Base-by-base conservation (phyloP, 192 early-diverging fungal species). In the Podila minutissima region DNA sequence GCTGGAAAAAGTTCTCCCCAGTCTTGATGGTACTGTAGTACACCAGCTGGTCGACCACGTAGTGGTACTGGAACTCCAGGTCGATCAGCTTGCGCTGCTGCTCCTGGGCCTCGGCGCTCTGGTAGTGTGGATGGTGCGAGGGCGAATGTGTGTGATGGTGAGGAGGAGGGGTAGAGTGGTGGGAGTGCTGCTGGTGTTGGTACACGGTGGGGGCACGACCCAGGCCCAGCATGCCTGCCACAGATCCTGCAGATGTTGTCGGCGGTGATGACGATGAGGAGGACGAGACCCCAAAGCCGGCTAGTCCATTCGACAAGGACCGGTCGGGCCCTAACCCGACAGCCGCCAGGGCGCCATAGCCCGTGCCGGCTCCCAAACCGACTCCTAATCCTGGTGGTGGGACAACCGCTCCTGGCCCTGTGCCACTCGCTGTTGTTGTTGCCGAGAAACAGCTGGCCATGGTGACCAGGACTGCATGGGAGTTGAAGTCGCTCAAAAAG, bases 21-120 rank as follows among this genome's bases (percentile, higher is more conserved):
- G 90, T 92, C 66, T 94, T 92, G 48, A 91, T 88, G 2, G 94
- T 94, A n/a, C 89, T 90, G 82, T 89, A 93, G 53, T 92, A 90
- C 32, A 93, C 87, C 20, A 95, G 76, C 69, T 95, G 89, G 79
- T 95, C 92, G 3, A 94, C 90, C 62, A 95, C 88, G 69, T 92
- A 93, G 31, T 86, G 74, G 69, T 92, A 94, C 53, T 87, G 78
- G 62, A 94, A 92, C 53, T 88, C 89, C 11, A 90, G 59, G 26
- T 94, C 92, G 50, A 76, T 79, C 61, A 88, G 58, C 64, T 83
- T 86, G 26, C 74, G 71, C 58, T 86, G 82, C 17, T 70, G 58
- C 20, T 82, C 79, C 61, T 83, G 76, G 46, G 66, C 70, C 46
- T 81, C 77, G 1, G 62, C 12, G 11, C 49, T 69, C 33, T 59